Base-by-base conservation (phyloP, 495 filamentous ascomycete species). In the Amniculicola lignicola region DNA sequence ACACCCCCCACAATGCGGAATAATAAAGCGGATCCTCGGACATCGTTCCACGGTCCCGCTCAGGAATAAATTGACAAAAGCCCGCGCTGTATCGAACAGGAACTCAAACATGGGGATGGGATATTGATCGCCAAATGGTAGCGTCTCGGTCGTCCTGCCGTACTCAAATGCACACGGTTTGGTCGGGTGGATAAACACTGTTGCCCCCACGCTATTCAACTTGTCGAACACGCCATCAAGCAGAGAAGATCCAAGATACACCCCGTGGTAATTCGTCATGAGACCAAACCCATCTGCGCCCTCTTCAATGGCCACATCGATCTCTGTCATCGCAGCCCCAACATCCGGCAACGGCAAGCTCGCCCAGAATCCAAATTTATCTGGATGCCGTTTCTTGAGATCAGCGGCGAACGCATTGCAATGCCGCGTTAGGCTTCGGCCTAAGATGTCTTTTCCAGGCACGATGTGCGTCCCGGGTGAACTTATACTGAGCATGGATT, bases 131-230 rank as follows among this genome's bases (percentile, higher is more conserved):
- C 69, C 63, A 1, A 70, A 66, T 16, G 48, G 50, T 4, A 46
- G 50, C 28, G 50, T 52, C n/a, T 45, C 41, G 6, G 46, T 27
- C 27, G 40, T 59, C 9, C 42, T 35, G 10, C 46, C 9, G 14
- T 53, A 40, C 9, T 9, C 7, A 10, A 12, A 9, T 6, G 31
- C 18, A 54, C 65, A 68, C 1, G 68, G 66, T 25, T 54, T 74
- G 2, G 77, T 81, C 0, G 80, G 80, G 51, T 83, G 80, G 18
- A 82, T 72, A 61, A 83, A 82, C 0, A 76, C 66, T 0, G 67
- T 70, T 0, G 68, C 69, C 0, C 64, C 37, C 0, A 66, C 33
- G 22, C 33, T 24, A 39, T 72, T 67, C 45, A 73, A 41, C 39
- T 63, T 69, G 18, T 58, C 57, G 57, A 70, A 77, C 6, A 82